phyloP scores from a whole-genome alignment of 139 green algal genomes.

The Chlorella sp. region DNA sequence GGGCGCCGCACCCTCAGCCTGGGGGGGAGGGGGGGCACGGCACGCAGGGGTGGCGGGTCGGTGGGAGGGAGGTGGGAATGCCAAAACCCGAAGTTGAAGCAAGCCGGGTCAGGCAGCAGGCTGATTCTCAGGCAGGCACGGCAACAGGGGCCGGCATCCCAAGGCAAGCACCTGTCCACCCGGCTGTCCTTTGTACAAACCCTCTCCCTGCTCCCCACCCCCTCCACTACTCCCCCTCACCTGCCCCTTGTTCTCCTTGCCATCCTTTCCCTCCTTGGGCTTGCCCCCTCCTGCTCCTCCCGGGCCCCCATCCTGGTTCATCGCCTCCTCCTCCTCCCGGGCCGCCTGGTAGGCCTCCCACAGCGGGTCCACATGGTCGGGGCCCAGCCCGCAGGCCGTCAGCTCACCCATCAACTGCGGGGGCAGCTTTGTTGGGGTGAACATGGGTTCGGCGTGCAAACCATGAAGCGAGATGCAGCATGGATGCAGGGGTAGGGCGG shows the following conservation, averaged over 20 bases:
- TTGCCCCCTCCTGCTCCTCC: background rate
- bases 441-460: no score
- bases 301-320: background rate
- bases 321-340: slow-evolving; percentile 58
- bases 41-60: background rate
- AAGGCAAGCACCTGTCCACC: no score
- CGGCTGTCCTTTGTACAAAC: background rate
- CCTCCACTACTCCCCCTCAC: background rate
- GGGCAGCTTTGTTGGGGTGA: no score
- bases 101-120: no score
- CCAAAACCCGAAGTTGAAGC: no score
- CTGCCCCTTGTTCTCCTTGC: background rate
- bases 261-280: background rate
- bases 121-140: no score
- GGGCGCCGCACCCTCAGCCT: background rate
- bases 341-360: slow-evolving; percentile 55
- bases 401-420: slow-evolving; percentile 55
- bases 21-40: background rate
- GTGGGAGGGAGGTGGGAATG: no score
- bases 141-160: no score
- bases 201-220: background rate
- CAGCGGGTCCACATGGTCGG: slow-evolving; percentile 45
- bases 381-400: slow-evolving; percentile 33
- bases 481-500: no score
- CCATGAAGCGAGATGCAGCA: background rate